Conservation (phyloP, 371 early-diverging fungal genomes). For the Coemansia sp. region DNA sequence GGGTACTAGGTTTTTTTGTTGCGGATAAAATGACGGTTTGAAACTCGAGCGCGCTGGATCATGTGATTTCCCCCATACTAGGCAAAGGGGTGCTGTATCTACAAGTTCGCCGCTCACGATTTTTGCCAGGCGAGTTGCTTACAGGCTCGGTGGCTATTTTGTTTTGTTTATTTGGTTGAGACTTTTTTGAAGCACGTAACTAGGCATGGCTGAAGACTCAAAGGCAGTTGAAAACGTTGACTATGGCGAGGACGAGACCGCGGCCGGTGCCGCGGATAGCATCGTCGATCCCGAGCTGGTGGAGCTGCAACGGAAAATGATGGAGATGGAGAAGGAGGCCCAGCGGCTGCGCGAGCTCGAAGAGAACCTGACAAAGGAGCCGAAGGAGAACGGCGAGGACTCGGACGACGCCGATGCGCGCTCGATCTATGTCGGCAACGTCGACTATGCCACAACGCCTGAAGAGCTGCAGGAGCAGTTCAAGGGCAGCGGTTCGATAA, state of each 20-base stretch:
- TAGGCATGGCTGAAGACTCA: not conserved
- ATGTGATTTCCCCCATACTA: too few species aligned
- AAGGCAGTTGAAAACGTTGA: slow-evolving; percentile 11
- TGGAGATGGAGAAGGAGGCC: slow-evolving; percentile 96
- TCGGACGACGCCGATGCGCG: slow-evolving; percentile 89
- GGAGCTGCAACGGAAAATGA: slow-evolving; percentile 83
- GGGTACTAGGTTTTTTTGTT: not conserved
- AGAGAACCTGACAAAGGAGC: slow-evolving; percentile 81
- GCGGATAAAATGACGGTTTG: too few species aligned
- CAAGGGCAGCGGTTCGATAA: slow-evolving; percentile 95
- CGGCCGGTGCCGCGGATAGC: slow-evolving; percentile 8
- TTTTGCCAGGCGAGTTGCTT: too few species aligned
- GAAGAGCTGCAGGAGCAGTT: slow-evolving; percentile 97
- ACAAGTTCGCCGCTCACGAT: too few species aligned
- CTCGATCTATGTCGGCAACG: slow-evolving; percentile 95
- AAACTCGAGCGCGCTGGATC: too few species aligned
- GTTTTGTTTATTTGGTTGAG: not conserved
- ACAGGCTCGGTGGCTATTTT: too few species aligned
- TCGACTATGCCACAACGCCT: slow-evolving; percentile 93
- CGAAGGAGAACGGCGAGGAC: slow-evolving; percentile 57
- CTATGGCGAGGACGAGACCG: slow-evolving; percentile 16
- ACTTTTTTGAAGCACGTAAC: not conserved
- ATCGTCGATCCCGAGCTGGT: slow-evolving; percentile 61
- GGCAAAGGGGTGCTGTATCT: too few species aligned
- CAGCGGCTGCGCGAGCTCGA: slow-evolving; percentile 90